Percentiles rank a stretch among this genome's conserved stretches.
These are phyloP conservation scores for Symbiodinium pilosum DNA, from an alignment of 73 alveolate species.

Conservation along the genomic window DNA sequence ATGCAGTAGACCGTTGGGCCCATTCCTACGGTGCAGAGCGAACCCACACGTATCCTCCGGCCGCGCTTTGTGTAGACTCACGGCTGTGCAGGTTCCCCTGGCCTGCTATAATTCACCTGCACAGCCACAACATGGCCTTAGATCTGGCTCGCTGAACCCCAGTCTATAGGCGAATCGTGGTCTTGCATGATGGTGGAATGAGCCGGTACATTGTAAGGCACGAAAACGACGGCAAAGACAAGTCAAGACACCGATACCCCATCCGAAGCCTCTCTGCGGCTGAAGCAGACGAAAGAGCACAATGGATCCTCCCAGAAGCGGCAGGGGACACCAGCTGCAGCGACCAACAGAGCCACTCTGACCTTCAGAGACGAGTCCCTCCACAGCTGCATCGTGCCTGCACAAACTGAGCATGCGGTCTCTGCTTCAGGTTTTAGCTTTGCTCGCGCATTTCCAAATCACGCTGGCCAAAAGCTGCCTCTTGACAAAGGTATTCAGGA, in stretches of 20 bases:
- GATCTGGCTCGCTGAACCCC: background rate
- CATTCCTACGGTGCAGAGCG: slow-evolving; percentile 62
- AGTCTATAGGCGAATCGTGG: background rate
- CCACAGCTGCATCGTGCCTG: slow-evolving; percentile 73
- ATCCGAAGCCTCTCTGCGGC: background rate
- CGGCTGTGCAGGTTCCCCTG: background rate
- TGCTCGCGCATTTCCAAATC: background rate
- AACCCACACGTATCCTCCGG: background rate
- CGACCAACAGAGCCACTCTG: background rate
- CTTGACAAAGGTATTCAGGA: slow-evolving; percentile 39
- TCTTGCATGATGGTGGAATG: background rate
- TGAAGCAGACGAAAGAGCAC: slow-evolving; percentile 76
- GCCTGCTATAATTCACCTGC: slow-evolving; percentile 92
- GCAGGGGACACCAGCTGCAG: background rate
- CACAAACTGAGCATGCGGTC: background rate
- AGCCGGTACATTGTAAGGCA: too few relatives aligned
- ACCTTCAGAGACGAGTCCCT: slow-evolving; percentile 29
- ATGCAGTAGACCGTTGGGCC: slow-evolving; percentile 76
- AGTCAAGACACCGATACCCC: slow-evolving; percentile 55
- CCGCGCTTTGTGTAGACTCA: background rate
- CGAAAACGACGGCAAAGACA: too few relatives aligned
- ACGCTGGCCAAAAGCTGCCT: slow-evolving; percentile 23
- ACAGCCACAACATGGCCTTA: slow-evolving; percentile 59
- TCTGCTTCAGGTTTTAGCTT: background rate
- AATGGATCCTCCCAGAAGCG: slow-evolving; percentile 6